Conservation (phyloP, 805 yeast species). For the Teunomyces pallodes region DNA sequence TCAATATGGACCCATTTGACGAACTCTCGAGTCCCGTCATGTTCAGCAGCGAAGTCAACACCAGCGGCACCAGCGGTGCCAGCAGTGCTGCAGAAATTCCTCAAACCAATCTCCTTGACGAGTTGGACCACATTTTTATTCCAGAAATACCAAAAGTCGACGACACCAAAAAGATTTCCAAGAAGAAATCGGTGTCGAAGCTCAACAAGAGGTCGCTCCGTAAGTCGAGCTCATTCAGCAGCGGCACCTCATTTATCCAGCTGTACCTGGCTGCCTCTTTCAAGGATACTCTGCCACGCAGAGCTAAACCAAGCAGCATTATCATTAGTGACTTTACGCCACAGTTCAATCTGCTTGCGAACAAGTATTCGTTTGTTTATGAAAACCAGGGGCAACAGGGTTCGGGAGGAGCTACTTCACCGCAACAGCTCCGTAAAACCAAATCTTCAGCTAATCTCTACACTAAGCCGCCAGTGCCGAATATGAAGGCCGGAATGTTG, state of each 20-base stretch:
- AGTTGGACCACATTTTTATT: neutral
- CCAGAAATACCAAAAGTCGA: neutral
- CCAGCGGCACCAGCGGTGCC: neutral
- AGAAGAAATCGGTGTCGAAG: constrained; percentile 10
- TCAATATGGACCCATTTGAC: constrained; percentile 11
- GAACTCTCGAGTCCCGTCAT: constrained; percentile 1
- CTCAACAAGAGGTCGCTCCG: constrained; percentile 10
- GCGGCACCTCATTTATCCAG: neutral
- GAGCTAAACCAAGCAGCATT: constrained; percentile 6
- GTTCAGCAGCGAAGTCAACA: neutral
- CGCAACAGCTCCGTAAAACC: neutral
- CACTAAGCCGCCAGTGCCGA: constrained; percentile 7
- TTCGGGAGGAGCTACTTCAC: neutral
- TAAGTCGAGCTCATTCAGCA: constrained; percentile 12
- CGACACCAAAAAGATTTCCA: constrained; percentile 5
- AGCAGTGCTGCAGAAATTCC: neutral
- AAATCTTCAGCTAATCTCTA: neutral
- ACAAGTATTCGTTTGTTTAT: constrained; percentile 13
- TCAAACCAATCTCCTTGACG: neutral
- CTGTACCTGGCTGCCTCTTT: neutral
- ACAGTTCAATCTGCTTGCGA: constrained; percentile 7
- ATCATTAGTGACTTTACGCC: constrained; percentile 12
- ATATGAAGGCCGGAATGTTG: constrained; percentile 14
- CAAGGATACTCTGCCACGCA: constrained; percentile 2
- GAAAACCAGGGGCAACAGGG: constrained; percentile 5